A percentile compares a stretch with the other conserved stretches of the same genome.
Evolutionary conservation across 2,329 filamentous ascomycete genomes (phyloP).

Genomic region (Blastomyces emzantsi): DNA sequence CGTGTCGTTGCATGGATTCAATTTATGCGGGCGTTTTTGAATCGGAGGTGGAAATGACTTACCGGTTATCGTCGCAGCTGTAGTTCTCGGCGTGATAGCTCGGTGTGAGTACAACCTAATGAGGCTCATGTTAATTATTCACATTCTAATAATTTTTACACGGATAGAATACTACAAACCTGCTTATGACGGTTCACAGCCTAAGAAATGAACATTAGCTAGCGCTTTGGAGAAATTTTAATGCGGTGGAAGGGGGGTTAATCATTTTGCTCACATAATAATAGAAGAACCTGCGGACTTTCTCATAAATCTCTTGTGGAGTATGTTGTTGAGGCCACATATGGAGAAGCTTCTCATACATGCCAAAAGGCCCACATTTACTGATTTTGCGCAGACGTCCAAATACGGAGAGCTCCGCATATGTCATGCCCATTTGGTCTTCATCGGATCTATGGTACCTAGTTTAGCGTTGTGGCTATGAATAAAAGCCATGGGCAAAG

Average conservation of each 20-base stretch:
- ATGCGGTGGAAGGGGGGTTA: not conserved
- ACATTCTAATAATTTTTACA: not conserved
- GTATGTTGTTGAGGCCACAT: constrained; percentile 33
- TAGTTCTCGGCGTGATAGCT: constrained; percentile 37
- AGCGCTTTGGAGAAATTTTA: not conserved
- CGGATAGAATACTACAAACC: constrained; percentile 25
- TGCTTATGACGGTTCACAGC: constrained; percentile 54
- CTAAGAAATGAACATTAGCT: not conserved
- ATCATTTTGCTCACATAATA: constrained; percentile 12
- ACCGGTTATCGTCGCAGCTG: constrained; percentile 11
- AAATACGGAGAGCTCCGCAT: constrained; percentile 45
- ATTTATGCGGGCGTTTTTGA: not conserved
- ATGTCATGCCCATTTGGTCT: constrained; percentile 42
- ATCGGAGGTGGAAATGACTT: constrained; percentile 1
- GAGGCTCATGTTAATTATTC: not conserved
- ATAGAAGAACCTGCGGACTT: constrained; percentile 34
- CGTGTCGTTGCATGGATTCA: not conserved
- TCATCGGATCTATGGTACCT: constrained; percentile 37
- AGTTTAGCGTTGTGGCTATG: not conserved
- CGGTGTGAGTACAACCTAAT: constrained; percentile 40
- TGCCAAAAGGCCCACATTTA: constrained; percentile 46
- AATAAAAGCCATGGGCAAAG: not conserved
- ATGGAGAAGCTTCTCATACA: constrained; percentile 43
- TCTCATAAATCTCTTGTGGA: constrained; percentile 20
- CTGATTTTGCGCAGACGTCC: constrained; percentile 44